These are phyloP conservation scores for Ceriops zippeliana DNA, from an alignment of 345 rosid species.

Conservation along the genomic window DNA sequence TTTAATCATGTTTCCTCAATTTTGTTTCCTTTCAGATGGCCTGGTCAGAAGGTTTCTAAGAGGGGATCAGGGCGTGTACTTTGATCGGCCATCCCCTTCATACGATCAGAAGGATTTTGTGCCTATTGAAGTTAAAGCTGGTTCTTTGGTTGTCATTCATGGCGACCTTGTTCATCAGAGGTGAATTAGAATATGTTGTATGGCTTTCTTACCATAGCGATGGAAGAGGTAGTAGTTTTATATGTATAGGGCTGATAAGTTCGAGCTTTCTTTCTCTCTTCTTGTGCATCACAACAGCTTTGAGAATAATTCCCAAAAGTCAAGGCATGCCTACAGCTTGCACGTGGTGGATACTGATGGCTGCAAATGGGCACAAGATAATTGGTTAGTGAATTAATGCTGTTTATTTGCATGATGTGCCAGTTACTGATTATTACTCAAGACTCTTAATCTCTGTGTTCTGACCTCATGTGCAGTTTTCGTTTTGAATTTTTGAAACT, in stretches of 20 bases:
- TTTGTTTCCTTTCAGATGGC: constrained; percentile 56
- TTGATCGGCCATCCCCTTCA: constrained; percentile 68
- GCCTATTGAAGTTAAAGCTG: constrained; percentile 87
- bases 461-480: background rate
- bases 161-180: constrained; percentile 93
- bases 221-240: background rate
- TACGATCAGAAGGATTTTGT: constrained; percentile 82
- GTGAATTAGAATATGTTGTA: constrained; percentile 30
- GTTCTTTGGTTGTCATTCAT: constrained; percentile 81
- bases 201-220: background rate
- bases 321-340: constrained; percentile 94
- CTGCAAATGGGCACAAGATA: constrained; percentile 81
- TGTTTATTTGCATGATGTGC: background rate
- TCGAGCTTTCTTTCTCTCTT: constrained; percentile 7
- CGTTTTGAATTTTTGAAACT: background rate
- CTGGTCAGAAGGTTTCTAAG: constrained; percentile 81
- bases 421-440: background rate
- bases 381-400: constrained; percentile 52
- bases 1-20: background rate
- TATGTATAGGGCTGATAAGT: constrained; percentile 1
- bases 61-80: constrained; percentile 70
- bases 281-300: constrained; percentile 41
- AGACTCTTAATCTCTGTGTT: background rate
- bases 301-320: constrained; percentile 69
- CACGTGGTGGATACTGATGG: constrained; percentile 89